Base-by-base conservation (phyloP, 768 basidiomycete genomes). In the Paxillus involutus region DNA sequence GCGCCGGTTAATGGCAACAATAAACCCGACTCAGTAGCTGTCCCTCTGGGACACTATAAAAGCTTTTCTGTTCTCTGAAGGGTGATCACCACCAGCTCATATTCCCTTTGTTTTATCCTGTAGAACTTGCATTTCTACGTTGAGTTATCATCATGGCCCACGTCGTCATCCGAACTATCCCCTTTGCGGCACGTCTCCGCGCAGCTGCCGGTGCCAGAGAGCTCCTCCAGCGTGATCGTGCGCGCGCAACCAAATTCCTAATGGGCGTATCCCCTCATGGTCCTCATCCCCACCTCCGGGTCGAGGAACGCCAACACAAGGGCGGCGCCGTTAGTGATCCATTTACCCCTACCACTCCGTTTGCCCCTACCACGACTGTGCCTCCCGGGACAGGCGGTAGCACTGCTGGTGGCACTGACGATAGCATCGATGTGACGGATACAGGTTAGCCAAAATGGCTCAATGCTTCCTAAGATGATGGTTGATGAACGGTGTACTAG, bases 381-480 rank as follows among this genome's bases (percentile, higher is more conserved):
- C 53, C 58, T 43, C 33, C 53, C 41, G 59, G 58, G 30, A 46
- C 55, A 39, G 61, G 45, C 10, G 48, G 50, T 10, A 49, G 58
- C 2, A 24, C 41, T 32, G 60, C 44, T 10, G 48, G 50, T 10
- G 47, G 58, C 3, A 24, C 41, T 32, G 29, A 47, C 36, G 44
- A 58, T 14, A 78, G 74, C 44, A 77, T 85, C 53, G 80, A 85
- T 47, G 83, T 80, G 44, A 84, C 80, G 40, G 80, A 85, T 63
- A 72, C 84, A 48, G 76, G 79, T 75, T 52, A 32, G 66, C 30
- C 40, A 13, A 40, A 30, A 13, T n/a, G 39, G 12, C 12, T 33
- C 10, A 17, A 45, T 24, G 1, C n/a, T 9, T 2, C 6, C 14
- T 32, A 14, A 26, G 5, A 33, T 48, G 12, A 33, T 32, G 33